phyloP scores from a whole-genome alignment of 495 filamentous ascomycete species.

The Penicillium pancosmium region DNA sequence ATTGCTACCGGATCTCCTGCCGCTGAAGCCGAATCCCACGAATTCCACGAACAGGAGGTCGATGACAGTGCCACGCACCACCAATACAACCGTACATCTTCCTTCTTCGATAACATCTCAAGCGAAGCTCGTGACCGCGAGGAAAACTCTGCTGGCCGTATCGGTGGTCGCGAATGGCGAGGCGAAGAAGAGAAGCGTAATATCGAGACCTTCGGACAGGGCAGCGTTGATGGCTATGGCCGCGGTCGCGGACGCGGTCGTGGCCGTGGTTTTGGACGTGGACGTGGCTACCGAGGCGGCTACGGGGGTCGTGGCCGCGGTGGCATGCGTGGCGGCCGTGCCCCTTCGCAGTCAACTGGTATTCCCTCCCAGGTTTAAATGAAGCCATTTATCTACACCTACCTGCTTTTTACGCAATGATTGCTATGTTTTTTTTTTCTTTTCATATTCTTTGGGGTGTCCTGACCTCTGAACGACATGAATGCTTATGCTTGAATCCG shows the following conservation, averaged over 20 bases:
- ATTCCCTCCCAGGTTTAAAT: slow-evolving; percentile 43
- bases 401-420: slow-evolving; percentile 13
- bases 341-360: slow-evolving; percentile 44
- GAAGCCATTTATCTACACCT: slow-evolving; percentile 8
- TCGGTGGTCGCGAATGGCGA: slow-evolving; percentile 88
- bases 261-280: slow-evolving; percentile 55
- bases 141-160: slow-evolving; percentile 63
- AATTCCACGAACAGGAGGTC: slow-evolving; percentile 36
- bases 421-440: slow-evolving; percentile 24
- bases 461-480: slow-evolving; percentile 29
- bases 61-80: slow-evolving; percentile 29
- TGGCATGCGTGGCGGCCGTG: slow-evolving; percentile 37
- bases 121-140: slow-evolving; percentile 91
- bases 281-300: slow-evolving; percentile 67
- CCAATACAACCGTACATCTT: slow-evolving; percentile 76
- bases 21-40: slow-evolving; percentile 50
- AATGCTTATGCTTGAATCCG: slow-evolving; percentile 32
- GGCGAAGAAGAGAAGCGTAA: slow-evolving; percentile 93
- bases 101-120: slow-evolving; percentile 98
- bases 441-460: slow-evolving; percentile 21
- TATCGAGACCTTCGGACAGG: slow-evolving; percentile 98
- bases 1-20: slow-evolving; percentile 74
- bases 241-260: slow-evolving; percentile 68
- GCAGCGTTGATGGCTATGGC: slow-evolving; percentile 87
- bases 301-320: slow-evolving; percentile 31